A percentile compares a stretch with the other conserved stretches of the same genome.
Conservation (phyloP, 306 rosid genomes). For the Prunus persica region DNA sequence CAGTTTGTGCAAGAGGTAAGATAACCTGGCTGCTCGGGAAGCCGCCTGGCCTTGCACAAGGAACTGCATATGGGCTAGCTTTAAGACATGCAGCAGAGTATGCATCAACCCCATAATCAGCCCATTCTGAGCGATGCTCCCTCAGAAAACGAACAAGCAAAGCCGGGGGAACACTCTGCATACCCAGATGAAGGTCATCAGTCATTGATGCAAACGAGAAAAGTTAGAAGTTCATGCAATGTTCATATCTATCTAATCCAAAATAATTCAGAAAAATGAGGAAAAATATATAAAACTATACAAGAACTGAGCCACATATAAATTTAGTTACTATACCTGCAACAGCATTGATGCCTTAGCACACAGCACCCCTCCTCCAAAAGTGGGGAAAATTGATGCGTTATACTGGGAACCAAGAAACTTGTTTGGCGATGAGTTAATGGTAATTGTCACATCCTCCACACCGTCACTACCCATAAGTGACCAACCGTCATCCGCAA, state of each 20-base stretch:
- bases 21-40: slow-evolving; percentile 89
- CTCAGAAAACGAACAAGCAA: slow-evolving; percentile 91
- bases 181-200: not conserved
- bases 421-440: slow-evolving; percentile 72
- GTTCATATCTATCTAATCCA: not conserved
- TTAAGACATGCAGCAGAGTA: slow-evolving; percentile 87
- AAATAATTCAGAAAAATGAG: not conserved
- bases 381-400: slow-evolving; percentile 57
- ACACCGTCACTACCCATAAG: slow-evolving; percentile 76
- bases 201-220: not conserved
- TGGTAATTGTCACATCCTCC: slow-evolving; percentile 84
- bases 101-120: slow-evolving; percentile 94
- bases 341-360: slow-evolving; percentile 98
- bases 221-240: not conserved
- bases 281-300: not conserved
- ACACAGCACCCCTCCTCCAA: slow-evolving; percentile 88
- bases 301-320: not conserved
- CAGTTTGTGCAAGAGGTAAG: slow-evolving; percentile 84
- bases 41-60: slow-evolving; percentile 83
- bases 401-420: slow-evolving; percentile 64
- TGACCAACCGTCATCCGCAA: slow-evolving; percentile 92
- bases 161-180: slow-evolving; percentile 95
- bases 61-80: slow-evolving; percentile 82
- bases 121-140: slow-evolving; percentile 99
- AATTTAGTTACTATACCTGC: slow-evolving; percentile 47